Conservation (phyloP, 2,329 filamentous ascomycete genomes). For the Rasamsonia emersonii region DNA sequence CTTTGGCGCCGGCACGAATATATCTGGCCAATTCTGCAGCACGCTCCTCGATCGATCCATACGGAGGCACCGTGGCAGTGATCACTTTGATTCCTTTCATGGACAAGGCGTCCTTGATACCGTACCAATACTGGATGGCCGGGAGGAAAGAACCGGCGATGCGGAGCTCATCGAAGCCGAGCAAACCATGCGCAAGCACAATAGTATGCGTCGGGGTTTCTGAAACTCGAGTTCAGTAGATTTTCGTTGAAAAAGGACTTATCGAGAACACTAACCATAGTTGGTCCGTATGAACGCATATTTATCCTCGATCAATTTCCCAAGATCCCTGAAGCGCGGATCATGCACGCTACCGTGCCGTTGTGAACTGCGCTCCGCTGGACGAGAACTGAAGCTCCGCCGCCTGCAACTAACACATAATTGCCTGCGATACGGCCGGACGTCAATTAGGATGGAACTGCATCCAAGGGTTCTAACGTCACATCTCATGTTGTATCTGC, state of each 20-base stretch:
- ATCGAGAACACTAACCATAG: constrained; percentile 39
- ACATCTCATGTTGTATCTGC: too few relatives aligned
- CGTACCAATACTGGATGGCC: constrained; percentile 56
- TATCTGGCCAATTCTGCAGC: constrained; percentile 45
- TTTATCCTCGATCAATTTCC: constrained; percentile 50
- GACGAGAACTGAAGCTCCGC: too few relatives aligned
- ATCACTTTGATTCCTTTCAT: constrained; percentile 53
- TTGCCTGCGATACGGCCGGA: too few relatives aligned
- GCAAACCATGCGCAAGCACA: constrained; percentile 55
- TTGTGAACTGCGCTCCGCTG: too few relatives aligned
- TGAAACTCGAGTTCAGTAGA: constrained; percentile 12
- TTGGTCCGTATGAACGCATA: constrained; percentile 50
- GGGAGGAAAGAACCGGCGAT: constrained; percentile 47
- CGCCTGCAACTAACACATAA: too few relatives aligned
- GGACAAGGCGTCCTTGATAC: constrained; percentile 50
- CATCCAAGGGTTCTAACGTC: too few relatives aligned
- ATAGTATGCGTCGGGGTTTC: constrained; percentile 47
- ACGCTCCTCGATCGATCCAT: constrained; percentile 50
- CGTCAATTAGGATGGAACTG: too few relatives aligned
- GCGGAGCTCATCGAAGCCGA: constrained; percentile 57
- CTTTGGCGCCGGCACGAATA: constrained; percentile 45
- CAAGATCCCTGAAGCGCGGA: constrained; percentile 44
- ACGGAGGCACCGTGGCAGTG: constrained; percentile 51
- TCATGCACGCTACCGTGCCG: constrained; percentile 23
- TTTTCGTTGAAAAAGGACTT: not conserved